Evolutionary conservation across 371 early-diverging fungal genomes (phyloP).

Genomic region (Mucor circinelloides): DNA sequence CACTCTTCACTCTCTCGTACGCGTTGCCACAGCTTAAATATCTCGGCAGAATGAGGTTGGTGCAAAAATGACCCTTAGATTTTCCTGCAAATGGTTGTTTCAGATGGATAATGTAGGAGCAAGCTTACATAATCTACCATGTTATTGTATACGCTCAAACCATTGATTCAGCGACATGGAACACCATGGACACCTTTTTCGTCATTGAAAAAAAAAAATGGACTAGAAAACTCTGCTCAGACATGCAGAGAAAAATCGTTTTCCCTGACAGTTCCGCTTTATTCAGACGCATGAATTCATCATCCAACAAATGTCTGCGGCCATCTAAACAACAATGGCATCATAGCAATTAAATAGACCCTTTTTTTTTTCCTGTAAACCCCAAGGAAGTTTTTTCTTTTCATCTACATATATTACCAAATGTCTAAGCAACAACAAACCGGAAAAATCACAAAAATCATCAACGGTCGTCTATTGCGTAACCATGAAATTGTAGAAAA

Average conservation of each 20-base stretch:
- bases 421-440: neutral
- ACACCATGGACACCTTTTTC: neutral
- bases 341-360: neutral
- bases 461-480: slow-evolving; percentile 71
- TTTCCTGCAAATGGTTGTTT: neutral
- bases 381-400: neutral
- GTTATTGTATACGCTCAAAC: neutral
- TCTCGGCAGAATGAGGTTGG: neutral
- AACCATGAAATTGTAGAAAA: slow-evolving; percentile 71
- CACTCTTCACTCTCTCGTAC: too few species aligned
- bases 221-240: neutral
- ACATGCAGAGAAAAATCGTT: neutral
- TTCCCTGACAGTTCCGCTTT: neutral
- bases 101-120: neutral
- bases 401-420: neutral
- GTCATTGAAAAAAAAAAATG: neutral
- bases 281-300: neutral
- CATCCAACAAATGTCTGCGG: neutral
- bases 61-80: slow-evolving; percentile 2
- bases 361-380: neutral
- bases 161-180: neutral
- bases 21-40: neutral
- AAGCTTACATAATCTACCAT: neutral
- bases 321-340: neutral
- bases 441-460: slow-evolving; percentile 68